Evolutionary conservation across 495 filamentous ascomycete genomes (phyloP).

Genomic region (Aspergillus baeticus): DNA sequence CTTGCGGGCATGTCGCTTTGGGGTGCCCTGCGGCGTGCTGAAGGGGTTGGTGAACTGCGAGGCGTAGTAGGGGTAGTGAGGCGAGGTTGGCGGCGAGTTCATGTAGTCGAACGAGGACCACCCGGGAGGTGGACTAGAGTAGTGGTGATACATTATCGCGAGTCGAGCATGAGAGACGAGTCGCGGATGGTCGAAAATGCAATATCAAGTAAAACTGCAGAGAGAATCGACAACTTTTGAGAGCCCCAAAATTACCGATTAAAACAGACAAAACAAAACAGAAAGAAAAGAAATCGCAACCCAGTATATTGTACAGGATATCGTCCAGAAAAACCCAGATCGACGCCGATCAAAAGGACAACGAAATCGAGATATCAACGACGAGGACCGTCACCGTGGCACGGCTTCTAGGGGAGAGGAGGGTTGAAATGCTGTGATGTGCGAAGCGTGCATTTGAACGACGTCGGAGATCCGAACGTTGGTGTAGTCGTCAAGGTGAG

Average conservation of each 20-base stretch:
- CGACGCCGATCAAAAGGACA: constrained; percentile 36
- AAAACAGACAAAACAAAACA: constrained; percentile 21
- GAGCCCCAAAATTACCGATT: constrained; percentile 13
- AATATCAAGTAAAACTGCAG: constrained; percentile 6
- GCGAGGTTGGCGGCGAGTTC: constrained; percentile 51
- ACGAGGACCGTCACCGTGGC: constrained; percentile 46
- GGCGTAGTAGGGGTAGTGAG: constrained; percentile 48
- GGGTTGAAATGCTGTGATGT: constrained; percentile 35
- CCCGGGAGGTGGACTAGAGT: constrained; percentile 46
- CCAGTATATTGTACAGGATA: constrained; percentile 54
- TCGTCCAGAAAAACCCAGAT: constrained; percentile 41
- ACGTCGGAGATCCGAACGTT: constrained; percentile 29
- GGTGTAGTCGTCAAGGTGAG: not conserved
- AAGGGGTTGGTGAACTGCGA: constrained; percentile 42
- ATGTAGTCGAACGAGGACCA: constrained; percentile 51
- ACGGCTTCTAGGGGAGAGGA: constrained; percentile 48
- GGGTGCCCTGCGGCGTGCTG: constrained; percentile 36
- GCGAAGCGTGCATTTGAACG: constrained; percentile 52
- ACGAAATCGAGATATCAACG: constrained; percentile 21
- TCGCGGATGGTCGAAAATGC: constrained; percentile 16
- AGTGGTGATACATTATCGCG: constrained; percentile 55
- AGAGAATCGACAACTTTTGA: constrained; percentile 16
- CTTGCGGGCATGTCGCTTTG: constrained; percentile 47
- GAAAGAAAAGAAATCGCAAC: constrained; percentile 24
- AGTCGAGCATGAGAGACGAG: constrained; percentile 31